These are phyloP conservation scores for Solanum chiquidenum DNA, from an alignment of 257 asterid genomes.

Conservation along the genomic window DNA sequence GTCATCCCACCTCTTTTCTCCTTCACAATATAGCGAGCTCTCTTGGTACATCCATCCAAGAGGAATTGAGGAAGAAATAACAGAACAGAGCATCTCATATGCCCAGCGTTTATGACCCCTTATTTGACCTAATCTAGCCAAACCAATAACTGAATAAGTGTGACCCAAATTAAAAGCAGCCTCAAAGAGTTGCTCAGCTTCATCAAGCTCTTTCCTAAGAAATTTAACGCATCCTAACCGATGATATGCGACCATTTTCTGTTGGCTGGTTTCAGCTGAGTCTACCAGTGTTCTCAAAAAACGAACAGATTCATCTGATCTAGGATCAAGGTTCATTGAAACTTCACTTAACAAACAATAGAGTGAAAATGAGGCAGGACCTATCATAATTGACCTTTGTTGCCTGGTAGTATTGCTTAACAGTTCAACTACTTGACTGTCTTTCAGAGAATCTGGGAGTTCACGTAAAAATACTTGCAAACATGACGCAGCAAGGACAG, in stretches of 20 bases:
- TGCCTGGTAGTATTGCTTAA: slow-evolving; percentile 50
- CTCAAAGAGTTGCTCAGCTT: slow-evolving; percentile 62
- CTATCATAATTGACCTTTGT: slow-evolving; percentile 62
- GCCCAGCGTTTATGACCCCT: slow-evolving; percentile 42
- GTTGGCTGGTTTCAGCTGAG: slow-evolving; percentile 46
- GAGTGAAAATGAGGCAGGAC: slow-evolving; percentile 70
- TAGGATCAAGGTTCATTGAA: slow-evolving; percentile 59
- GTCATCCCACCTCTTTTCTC: slow-evolving; percentile 40
- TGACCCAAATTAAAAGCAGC: slow-evolving; percentile 74
- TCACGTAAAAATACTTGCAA: slow-evolving; percentile 74
- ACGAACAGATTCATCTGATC: slow-evolving; percentile 47
- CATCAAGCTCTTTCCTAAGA: slow-evolving; percentile 59
- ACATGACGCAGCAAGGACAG: slow-evolving; percentile 85
- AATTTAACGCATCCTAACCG: slow-evolving; percentile 65
- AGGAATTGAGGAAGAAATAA: slow-evolving; percentile 51
- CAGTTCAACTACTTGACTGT: slow-evolving; percentile 56
- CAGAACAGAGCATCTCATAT: slow-evolving; percentile 49
- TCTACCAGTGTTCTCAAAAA: slow-evolving; percentile 60
- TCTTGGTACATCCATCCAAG: slow-evolving; percentile 99
- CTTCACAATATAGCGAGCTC: slow-evolving; percentile 77
- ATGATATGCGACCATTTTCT: slow-evolving; percentile 76
- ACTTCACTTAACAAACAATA: slow-evolving; percentile 84
- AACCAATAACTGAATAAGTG: slow-evolving; percentile 63
- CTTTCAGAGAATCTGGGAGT: slow-evolving; percentile 63
- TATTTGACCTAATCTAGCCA: slow-evolving; percentile 56